phyloP scores from a whole-genome alignment of 257 asterid genomes.

The Sherardia arvensis region DNA sequence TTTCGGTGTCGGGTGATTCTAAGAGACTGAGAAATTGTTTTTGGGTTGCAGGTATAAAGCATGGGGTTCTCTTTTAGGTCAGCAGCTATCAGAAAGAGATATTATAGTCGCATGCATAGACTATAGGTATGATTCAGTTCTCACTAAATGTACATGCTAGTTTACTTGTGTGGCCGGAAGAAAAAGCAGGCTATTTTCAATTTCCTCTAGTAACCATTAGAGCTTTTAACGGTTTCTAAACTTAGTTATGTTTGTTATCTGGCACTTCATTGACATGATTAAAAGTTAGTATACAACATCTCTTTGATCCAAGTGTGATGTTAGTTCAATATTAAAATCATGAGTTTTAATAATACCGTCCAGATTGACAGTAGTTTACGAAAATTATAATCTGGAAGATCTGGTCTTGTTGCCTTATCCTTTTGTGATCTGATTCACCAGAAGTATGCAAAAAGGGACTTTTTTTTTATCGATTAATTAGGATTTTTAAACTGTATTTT shows the following conservation, averaged over 20 bases:
- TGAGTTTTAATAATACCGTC: neutral
- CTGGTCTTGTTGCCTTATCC: neutral
- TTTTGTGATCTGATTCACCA: neutral
- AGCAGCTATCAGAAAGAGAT: slow-evolving; percentile 85
- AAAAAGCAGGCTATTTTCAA: neutral
- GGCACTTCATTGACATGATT: neutral
- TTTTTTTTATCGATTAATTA: too few relatives aligned
- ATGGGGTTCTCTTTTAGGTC: slow-evolving; percentile 97
- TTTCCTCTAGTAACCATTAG: neutral
- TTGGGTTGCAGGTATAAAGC: slow-evolving; percentile 76
- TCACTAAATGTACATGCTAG: neutral
- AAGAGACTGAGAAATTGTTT: slow-evolving; percentile 15
- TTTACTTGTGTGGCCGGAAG: neutral
- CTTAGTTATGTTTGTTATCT: neutral
- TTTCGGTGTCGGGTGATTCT: slow-evolving; percentile 1
- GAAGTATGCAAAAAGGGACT: too few relatives aligned
- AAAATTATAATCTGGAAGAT: neutral
- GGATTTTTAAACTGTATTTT: too few relatives aligned
- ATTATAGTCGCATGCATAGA: slow-evolving; percentile 96
- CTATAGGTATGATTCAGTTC: slow-evolving; percentile 51
- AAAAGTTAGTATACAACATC: neutral
- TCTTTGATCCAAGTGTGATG: neutral
- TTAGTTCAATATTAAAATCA: neutral
- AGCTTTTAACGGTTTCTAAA: neutral
- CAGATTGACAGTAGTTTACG: neutral